phyloP scores from a whole-genome alignment of 805 yeast genomes.

The Hanseniaspora mollemarum region DNA sequence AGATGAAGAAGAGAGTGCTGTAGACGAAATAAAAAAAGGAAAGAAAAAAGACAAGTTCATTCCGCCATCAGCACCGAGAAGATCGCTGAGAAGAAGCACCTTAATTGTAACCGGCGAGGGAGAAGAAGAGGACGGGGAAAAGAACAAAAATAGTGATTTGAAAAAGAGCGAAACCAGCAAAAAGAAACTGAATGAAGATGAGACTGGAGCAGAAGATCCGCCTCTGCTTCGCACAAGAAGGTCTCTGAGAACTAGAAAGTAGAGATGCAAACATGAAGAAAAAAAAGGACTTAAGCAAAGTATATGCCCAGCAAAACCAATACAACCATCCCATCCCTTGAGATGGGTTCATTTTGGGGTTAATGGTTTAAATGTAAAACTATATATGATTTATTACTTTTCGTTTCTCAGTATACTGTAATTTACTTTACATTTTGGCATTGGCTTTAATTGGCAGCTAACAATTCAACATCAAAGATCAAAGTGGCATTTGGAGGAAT shows the following conservation, averaged over 20 bases:
- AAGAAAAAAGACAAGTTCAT: neutral
- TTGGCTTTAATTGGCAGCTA: conserved; percentile 32
- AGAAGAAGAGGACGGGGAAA: conserved; percentile 1
- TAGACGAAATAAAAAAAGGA: neutral
- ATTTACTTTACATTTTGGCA: neutral
- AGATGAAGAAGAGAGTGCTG: neutral
- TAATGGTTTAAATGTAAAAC: too few species aligned
- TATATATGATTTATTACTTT: too few species aligned
- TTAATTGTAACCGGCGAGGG: neutral
- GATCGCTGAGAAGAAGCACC: conserved; percentile 16
- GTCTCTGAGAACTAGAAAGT: conserved; percentile 3
- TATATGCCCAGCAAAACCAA: too few species aligned
- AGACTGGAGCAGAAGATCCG: conserved; percentile 16
- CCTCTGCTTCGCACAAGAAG: conserved; percentile 9
- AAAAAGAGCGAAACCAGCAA: neutral
- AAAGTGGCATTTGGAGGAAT: conserved; percentile 95
- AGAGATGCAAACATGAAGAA: neutral
- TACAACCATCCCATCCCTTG: too few species aligned
- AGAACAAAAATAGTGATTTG: conserved; percentile 21
- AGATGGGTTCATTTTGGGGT: too few species aligned
- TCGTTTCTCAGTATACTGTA: too few species aligned
- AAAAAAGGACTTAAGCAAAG: neutral
- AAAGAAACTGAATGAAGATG: neutral
- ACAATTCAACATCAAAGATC: conserved; percentile 70
- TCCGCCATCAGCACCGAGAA: neutral